phyloP scores from a whole-genome alignment of 495 filamentous ascomycete species.

The Aspergillus sclerotioniger region DNA sequence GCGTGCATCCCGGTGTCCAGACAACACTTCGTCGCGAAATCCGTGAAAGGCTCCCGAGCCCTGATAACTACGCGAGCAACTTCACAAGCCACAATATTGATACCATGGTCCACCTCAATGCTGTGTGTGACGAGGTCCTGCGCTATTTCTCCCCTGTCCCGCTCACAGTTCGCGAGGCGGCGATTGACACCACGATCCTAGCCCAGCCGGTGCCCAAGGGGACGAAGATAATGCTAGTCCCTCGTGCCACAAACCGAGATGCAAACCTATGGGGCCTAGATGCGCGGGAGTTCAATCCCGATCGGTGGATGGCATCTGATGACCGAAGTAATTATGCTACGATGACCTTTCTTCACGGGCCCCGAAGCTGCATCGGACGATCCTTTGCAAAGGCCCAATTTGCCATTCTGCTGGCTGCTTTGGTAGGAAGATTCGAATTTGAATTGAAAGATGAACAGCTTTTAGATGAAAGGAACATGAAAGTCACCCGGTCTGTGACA shows the following conservation, averaged over 20 bases:
- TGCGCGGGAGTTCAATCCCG: slow-evolving; percentile 68
- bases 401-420: neutral
- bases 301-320: slow-evolving; percentile 58
- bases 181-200: slow-evolving; percentile 55
- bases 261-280: slow-evolving; percentile 73
- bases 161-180: slow-evolving; percentile 55
- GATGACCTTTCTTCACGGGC: neutral
- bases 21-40: slow-evolving; percentile 17
- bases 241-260: slow-evolving; percentile 61
- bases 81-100: neutral
- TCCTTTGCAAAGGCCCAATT: neutral
- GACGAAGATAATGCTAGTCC: slow-evolving; percentile 45
- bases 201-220: slow-evolving; percentile 48
- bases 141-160: slow-evolving; percentile 52
- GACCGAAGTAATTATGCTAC: neutral
- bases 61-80: neutral
- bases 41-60: neutral
- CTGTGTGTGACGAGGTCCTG: slow-evolving; percentile 51
- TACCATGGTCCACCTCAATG: slow-evolving; percentile 49
- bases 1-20: slow-evolving; percentile 20
- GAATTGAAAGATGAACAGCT: no score
- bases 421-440: neutral
- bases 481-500: no score
- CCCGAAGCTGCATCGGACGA: neutral
- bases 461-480: no score